Conservation (phyloP, 768 basidiomycete genomes). For the Kwoniella shandongensis region DNA sequence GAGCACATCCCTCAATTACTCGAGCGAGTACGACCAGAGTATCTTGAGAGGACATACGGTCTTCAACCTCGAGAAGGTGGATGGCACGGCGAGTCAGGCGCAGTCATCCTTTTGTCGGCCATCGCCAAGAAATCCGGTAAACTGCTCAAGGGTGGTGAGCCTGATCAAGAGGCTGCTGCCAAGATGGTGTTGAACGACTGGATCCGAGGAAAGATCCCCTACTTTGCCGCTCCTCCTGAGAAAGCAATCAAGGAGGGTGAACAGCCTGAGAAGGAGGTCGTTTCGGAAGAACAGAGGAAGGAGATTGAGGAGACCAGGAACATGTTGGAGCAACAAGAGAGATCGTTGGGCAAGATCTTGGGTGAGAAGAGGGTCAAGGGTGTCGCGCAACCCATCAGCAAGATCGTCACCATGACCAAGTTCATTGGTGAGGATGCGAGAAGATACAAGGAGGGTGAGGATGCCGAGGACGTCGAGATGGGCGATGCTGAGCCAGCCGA, state of each 20-base stretch:
- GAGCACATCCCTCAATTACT: slow-evolving; percentile 88
- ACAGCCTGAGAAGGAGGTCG: slow-evolving; percentile 45
- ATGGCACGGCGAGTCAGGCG: slow-evolving; percentile 58
- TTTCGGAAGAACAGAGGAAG: slow-evolving; percentile 56
- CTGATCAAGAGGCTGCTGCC: slow-evolving; percentile 84
- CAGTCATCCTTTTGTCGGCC: slow-evolving; percentile 76
- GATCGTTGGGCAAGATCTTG: slow-evolving; percentile 63
- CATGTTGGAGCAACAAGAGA: slow-evolving; percentile 54
- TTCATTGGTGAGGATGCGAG: slow-evolving; percentile 82
- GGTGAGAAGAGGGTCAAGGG: slow-evolving; percentile 56
- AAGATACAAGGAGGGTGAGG: slow-evolving; percentile 56
- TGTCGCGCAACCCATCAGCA: slow-evolving; percentile 82
- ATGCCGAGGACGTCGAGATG: slow-evolving; percentile 48
- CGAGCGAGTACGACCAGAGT: slow-evolving; percentile 86
- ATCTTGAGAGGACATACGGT: slow-evolving; percentile 67
- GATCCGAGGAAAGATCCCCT: slow-evolving; percentile 96
- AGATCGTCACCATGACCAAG: slow-evolving; percentile 83
- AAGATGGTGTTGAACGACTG: slow-evolving; percentile 95
- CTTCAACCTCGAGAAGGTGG: slow-evolving; percentile 51
- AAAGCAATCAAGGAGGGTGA: slow-evolving; percentile 39
- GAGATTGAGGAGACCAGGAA: slow-evolving; percentile 55
- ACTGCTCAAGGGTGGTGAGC: slow-evolving; percentile 89
- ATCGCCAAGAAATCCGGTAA: slow-evolving; percentile 90
- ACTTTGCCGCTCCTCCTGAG: slow-evolving; percentile 90
- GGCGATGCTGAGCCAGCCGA: slow-evolving; percentile 38